Conservation (phyloP, 2,329 filamentous ascomycete species). For the Decorospora gaudefroyi region DNA sequence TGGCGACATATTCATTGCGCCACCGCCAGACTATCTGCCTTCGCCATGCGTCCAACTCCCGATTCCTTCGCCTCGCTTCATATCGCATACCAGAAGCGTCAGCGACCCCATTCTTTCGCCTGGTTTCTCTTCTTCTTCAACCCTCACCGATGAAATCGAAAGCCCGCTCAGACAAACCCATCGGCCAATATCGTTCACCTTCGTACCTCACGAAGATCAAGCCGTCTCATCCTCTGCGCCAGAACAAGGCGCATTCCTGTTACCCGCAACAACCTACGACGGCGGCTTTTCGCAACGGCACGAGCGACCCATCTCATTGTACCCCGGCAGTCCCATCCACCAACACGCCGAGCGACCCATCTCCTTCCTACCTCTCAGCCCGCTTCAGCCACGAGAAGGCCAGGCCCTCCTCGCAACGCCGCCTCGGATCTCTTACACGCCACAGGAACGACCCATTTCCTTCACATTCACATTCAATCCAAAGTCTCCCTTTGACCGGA, state of each 20-base stretch:
- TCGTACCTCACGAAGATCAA: conserved; percentile 17
- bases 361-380: conserved; percentile 13
- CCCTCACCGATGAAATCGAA: conserved; percentile 18
- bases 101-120: conserved; percentile 31
- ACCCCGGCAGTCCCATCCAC: conserved; percentile 8
- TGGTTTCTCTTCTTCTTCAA: conserved; percentile 25
- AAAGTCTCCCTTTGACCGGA: conserved; percentile 21
- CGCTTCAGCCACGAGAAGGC: conserved; percentile 4
- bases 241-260: conserved; percentile 21
- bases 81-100: conserved; percentile 24
- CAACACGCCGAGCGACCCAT: conserved; percentile 6
- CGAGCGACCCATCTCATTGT: conserved; percentile 20
- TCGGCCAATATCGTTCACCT: conserved; percentile 20
- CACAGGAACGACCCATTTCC: conserved; percentile 21
- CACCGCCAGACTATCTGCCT: conserved; percentile 40
- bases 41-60: conserved; percentile 12
- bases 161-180: conserved; percentile 14
- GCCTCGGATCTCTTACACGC: conserved; percentile 18
- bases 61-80: conserved; percentile 18
- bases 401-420: neutral
- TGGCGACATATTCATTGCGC: conserved; percentile 43
- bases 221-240: conserved; percentile 17
- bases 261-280: conserved; percentile 33
- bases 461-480: conserved; percentile 23
- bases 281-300: conserved; percentile 15